Evolutionary conservation across 805 yeast genomes (phyloP), one percentile per base, ranked within the genome.

Genomic region (Candida dajiaensis): DNA sequence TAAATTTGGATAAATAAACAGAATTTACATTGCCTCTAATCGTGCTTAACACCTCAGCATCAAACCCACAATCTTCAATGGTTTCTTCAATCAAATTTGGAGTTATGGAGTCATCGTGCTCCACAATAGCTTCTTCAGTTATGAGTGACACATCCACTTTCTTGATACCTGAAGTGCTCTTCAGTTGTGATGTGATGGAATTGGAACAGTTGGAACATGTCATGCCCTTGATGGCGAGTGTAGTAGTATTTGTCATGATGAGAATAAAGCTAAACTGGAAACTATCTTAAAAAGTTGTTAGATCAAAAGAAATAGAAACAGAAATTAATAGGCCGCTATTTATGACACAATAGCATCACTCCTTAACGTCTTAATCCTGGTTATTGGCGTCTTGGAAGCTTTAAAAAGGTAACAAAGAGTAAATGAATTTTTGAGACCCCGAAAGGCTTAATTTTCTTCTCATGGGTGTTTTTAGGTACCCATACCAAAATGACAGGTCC

Each of bases 151-250:
- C 86, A 3, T 76, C 72, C 0, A 73, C 89, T 2, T 65, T 57
- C 5, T 56, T 42, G 2, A 88, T 83, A 1, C 85, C 85, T 0
- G 67, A 64, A 10, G 77, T 46, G 1, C 56, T 54, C 45, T 70
- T 66, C 16, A 88, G 62, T 1, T 83, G 82, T n/a, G 66, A 62
- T 1, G 82, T 77, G 29, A 92, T 79, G 1, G 90, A 67, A 4
- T 80, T 70, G 1, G 85, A 75, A 61, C 98, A 92, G 1, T 95
- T 77, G 2, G 94, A 83, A 60, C 97, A 92, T 2, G 98, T 90
- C 97, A 90, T 92, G 2, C 97, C 97, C 42, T 51, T 50, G 28
- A 60, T 53, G 7, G 57, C 46, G 5, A 60, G 46, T 18, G 54
- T 47, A 4, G 64, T 57, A 6, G 38, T 40, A 36, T 4, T 33